Conservation (phyloP, 306 rosid genomes). For the Neltuma alba region DNA sequence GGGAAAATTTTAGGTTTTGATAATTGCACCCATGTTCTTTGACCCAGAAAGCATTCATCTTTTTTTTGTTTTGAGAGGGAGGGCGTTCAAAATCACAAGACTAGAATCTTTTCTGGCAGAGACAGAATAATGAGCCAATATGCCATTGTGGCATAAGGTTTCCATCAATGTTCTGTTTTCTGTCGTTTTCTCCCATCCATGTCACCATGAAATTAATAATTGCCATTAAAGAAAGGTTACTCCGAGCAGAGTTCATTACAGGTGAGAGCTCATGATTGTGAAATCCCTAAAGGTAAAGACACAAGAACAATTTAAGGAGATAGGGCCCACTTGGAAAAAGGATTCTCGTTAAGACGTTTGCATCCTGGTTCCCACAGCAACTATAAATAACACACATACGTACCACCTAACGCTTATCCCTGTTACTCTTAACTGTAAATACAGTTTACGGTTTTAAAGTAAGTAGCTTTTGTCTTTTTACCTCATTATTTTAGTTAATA, state of each 20-base stretch:
- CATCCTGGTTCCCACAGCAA: slow-evolving; percentile 48
- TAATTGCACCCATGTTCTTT: slow-evolving; percentile 29
- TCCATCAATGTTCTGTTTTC: slow-evolving; percentile 19
- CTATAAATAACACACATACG: slow-evolving; percentile 28
- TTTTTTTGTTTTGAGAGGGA: background rate
- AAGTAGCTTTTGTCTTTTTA: no score
- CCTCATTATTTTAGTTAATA: background rate
- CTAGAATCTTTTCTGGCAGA: slow-evolving; percentile 15
- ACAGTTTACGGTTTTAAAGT: slow-evolving; percentile 6
- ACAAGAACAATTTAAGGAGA: slow-evolving; percentile 27
- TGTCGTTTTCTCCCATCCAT: slow-evolving; percentile 22
- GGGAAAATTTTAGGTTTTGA: slow-evolving; percentile 26
- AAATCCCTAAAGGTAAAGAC: slow-evolving; percentile 18
- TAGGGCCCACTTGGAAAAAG: slow-evolving; percentile 39
- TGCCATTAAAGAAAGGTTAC: slow-evolving; percentile 6
- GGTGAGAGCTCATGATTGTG: background rate
- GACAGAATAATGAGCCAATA: slow-evolving; percentile 23
- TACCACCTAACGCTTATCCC: slow-evolving; percentile 34
- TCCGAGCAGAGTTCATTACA: background rate
- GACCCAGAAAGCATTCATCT: background rate
- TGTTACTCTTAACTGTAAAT: background rate
- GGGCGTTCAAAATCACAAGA: slow-evolving; percentile 27
- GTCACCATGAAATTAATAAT: slow-evolving; percentile 5
- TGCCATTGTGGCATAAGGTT: background rate
- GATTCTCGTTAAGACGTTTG: slow-evolving; percentile 60